A percentile compares a stretch with the other conserved stretches of the same genome.
Evolutionary conservation across 228 moss, liverwort and hornwort species (phyloP).

Genomic region (Sphagnum magellanicum): DNA sequence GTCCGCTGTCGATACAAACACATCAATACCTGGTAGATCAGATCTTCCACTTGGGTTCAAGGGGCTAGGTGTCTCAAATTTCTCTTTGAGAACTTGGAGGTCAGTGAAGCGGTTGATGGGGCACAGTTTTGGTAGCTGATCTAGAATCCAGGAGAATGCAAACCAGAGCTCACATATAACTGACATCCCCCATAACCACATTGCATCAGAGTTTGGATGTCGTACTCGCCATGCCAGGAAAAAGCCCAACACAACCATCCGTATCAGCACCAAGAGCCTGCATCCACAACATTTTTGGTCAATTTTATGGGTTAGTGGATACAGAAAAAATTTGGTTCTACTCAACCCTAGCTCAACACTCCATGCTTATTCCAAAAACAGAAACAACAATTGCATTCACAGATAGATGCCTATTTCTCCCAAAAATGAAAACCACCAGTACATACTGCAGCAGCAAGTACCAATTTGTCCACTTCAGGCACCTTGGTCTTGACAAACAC

Average conservation of each 20-base stretch:
- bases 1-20: constrained; percentile 79
- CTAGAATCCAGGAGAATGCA: constrained; percentile 72
- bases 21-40: constrained; percentile 60
- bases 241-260: constrained; percentile 39
- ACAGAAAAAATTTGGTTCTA: too few species aligned
- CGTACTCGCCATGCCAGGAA: constrained; percentile 40
- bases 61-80: constrained; percentile 46
- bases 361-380: too few species aligned
- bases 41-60: constrained; percentile 57
- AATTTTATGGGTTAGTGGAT: too few species aligned
- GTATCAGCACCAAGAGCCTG: constrained; percentile 46
- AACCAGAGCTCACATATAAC: constrained; percentile 60
- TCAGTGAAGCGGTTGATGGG: constrained; percentile 56
- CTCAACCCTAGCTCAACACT: too few species aligned
- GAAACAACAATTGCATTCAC: too few species aligned
- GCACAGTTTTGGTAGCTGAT: constrained; percentile 54
- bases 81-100: constrained; percentile 43
- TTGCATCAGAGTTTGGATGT: constrained; percentile 44
- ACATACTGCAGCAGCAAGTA: too few species aligned
- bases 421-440: too few species aligned
- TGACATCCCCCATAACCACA: constrained; percentile 62
- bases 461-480: too few species aligned
- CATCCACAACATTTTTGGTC: background rate
- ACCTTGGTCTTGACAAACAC: too few species aligned
- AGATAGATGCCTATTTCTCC: too few species aligned